Evolutionary conservation across 805 yeast species (phyloP).

Genomic region (Myxozyma neotropica): DNA sequence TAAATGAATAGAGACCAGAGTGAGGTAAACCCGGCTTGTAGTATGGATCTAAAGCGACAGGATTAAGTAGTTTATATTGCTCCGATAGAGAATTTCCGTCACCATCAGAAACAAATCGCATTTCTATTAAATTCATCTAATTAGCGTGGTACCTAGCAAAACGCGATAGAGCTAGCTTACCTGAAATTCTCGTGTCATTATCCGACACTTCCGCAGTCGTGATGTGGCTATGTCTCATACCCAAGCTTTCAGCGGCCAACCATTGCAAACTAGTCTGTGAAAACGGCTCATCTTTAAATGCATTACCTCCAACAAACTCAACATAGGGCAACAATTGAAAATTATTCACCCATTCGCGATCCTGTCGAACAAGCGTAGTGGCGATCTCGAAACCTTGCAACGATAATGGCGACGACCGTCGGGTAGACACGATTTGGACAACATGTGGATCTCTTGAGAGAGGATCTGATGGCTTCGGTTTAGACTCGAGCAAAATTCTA

Average conservation of each 20-base stretch:
- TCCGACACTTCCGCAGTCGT: conserved; percentile 17
- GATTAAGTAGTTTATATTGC: conserved; percentile 25
- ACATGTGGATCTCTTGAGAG: conserved; percentile 22
- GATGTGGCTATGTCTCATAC: conserved; percentile 25
- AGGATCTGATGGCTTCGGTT: neutral
- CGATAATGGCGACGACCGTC: conserved; percentile 23
- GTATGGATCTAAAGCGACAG: conserved; percentile 22
- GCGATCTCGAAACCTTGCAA: conserved; percentile 22
- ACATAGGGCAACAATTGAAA: conserved; percentile 22
- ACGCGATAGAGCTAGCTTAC: neutral
- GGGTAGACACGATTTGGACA: conserved; percentile 25
- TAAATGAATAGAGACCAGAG: conserved; percentile 26
- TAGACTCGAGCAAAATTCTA: neutral
- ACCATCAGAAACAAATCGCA: neutral
- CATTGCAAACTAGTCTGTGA: conserved; percentile 21
- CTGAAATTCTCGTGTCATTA: neutral
- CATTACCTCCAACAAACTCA: conserved; percentile 31
- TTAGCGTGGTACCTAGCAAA: neutral
- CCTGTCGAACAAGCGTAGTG: conserved; percentile 22
- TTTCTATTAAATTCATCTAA: neutral
- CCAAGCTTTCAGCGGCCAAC: conserved; percentile 24
- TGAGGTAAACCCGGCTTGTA: conserved; percentile 16
- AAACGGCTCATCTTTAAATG: conserved; percentile 6
- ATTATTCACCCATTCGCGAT: conserved; percentile 15
- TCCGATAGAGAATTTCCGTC: conserved; percentile 13